Evolutionary conservation across 768 basidiomycete genomes (phyloP).

Genomic region (Podaxis sp.): DNA sequence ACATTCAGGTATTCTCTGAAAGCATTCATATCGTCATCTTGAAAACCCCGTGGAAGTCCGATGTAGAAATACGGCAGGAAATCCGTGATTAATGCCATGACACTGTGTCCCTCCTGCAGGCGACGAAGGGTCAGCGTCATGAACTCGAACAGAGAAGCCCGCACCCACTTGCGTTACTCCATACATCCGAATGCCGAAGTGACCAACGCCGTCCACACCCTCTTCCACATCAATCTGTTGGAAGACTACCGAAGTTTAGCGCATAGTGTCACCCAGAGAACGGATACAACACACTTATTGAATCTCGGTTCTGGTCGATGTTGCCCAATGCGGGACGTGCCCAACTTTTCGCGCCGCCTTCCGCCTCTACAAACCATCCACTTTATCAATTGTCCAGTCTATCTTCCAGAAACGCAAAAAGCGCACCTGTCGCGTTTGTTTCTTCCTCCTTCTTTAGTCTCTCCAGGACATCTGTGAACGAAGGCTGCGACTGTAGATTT

Average conservation of each 20-base stretch:
- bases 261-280: not conserved
- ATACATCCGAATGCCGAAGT: constrained; percentile 60
- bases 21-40: constrained; percentile 57
- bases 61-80: constrained; percentile 96
- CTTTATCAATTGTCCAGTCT: not conserved
- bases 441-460: constrained; percentile 52
- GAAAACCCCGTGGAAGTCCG: constrained; percentile 81
- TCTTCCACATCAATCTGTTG: constrained; percentile 95
- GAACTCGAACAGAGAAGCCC: not conserved
- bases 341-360: constrained; percentile 81
- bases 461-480: constrained; percentile 64
- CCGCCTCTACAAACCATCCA: constrained; percentile 43
- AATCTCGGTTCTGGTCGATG: constrained; percentile 60
- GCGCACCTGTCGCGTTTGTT: constrained; percentile 40
- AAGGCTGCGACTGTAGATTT: constrained; percentile 35
- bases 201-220: constrained; percentile 7
- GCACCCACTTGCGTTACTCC: constrained; percentile 80
- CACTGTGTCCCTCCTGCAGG: constrained; percentile 78
- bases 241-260: constrained; percentile 55
- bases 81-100: constrained; percentile 76
- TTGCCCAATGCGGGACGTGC: constrained; percentile 54
- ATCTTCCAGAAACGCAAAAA: not conserved
- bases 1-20: constrained; percentile 79
- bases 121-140: constrained; percentile 1
- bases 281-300: constrained; percentile 52